These are phyloP conservation scores for Peronospora destructor DNA, from an alignment of 352 stramenopile species.

Conservation along the genomic window DNA sequence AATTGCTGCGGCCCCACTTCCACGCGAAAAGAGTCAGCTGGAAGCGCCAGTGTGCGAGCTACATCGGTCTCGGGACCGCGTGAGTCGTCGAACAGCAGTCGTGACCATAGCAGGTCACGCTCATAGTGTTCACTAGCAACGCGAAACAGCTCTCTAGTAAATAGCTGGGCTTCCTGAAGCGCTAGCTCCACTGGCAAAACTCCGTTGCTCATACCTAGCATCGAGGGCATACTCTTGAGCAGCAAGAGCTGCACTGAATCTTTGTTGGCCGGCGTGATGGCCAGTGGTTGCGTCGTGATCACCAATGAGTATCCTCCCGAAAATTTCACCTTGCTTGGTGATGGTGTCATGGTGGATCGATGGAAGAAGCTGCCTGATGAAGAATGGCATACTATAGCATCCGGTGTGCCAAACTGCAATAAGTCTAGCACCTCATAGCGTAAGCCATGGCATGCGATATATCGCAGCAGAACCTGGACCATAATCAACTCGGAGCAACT, in stretches of 20 bases:
- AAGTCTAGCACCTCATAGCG: slow-evolving; percentile 80
- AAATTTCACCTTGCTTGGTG: slow-evolving; percentile 18
- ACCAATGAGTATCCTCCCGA: slow-evolving; percentile 61
- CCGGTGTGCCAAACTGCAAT: slow-evolving; percentile 78
- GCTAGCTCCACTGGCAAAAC: slow-evolving; percentile 56
- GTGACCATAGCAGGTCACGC: slow-evolving; percentile 80
- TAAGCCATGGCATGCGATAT: slow-evolving; percentile 75
- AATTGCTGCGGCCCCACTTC: slow-evolving; percentile 77
- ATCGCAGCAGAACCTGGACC: slow-evolving; percentile 73
- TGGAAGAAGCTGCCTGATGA: slow-evolving; percentile 75
- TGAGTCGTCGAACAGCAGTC: slow-evolving; percentile 63
- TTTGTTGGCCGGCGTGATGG: slow-evolving; percentile 41
- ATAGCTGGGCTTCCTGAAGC: slow-evolving; percentile 68
- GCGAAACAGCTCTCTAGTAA: slow-evolving; percentile 72
- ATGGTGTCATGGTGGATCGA: slow-evolving; percentile 24
- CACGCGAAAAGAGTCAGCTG: slow-evolving; percentile 51
- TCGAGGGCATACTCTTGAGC: slow-evolving; percentile 41
- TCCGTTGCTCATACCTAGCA: slow-evolving; percentile 38
- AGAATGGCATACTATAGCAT: slow-evolving; percentile 77
- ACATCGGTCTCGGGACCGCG: slow-evolving; percentile 46
- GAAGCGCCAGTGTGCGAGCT: slow-evolving; percentile 44
- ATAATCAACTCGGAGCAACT: slow-evolving; percentile 66
- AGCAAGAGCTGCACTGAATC: slow-evolving; percentile 67
- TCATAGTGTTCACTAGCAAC: slow-evolving; percentile 78
- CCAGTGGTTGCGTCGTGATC: slow-evolving; percentile 66